phyloP scores from a whole-genome alignment of 2,329 filamentous ascomycete genomes.

The Colletotrichum sp. region DNA sequence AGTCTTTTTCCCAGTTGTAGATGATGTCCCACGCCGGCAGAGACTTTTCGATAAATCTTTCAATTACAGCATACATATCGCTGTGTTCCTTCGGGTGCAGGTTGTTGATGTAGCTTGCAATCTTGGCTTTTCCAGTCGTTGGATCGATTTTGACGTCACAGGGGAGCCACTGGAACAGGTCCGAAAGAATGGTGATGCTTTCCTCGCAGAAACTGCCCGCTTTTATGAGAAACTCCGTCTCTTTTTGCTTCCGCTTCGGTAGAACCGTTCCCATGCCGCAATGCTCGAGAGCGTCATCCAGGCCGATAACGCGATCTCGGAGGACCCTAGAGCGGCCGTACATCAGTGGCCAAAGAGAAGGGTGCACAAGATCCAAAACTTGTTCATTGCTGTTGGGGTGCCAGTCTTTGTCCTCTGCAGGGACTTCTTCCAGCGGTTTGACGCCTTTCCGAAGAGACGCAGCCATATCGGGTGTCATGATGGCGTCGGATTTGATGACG shows the following conservation, averaged over 20 bases:
- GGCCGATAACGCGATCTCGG: constrained; percentile 24
- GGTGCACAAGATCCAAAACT: constrained; percentile 62
- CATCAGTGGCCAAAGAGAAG: constrained; percentile 36
- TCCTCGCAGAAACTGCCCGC: neutral
- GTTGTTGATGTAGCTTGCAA: constrained; percentile 53
- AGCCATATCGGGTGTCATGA: constrained; percentile 16
- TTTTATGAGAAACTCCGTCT: neutral
- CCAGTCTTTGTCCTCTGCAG: constrained; percentile 45
- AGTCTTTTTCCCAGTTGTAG: neutral
- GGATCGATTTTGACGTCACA: constrained; percentile 37
- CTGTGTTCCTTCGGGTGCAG: constrained; percentile 39
- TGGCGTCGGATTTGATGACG: constrained; percentile 25
- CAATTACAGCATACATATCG: constrained; percentile 38
- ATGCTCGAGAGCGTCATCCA: constrained; percentile 21
- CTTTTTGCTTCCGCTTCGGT: neutral
- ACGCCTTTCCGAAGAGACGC: constrained; percentile 19
- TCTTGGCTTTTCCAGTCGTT: constrained; percentile 30
- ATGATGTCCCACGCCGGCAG: constrained; percentile 45
- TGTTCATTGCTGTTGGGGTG: constrained; percentile 56
- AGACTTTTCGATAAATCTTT: constrained; percentile 36
- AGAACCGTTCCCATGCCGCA: constrained; percentile 17
- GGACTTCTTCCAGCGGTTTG: constrained; percentile 16
- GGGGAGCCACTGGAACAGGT: constrained; percentile 21
- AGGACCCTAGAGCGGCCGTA: neutral
- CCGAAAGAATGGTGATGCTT: neutral